Base-by-base conservation (phyloP, 345 rosid species). In the Arabis alpina region DNA sequence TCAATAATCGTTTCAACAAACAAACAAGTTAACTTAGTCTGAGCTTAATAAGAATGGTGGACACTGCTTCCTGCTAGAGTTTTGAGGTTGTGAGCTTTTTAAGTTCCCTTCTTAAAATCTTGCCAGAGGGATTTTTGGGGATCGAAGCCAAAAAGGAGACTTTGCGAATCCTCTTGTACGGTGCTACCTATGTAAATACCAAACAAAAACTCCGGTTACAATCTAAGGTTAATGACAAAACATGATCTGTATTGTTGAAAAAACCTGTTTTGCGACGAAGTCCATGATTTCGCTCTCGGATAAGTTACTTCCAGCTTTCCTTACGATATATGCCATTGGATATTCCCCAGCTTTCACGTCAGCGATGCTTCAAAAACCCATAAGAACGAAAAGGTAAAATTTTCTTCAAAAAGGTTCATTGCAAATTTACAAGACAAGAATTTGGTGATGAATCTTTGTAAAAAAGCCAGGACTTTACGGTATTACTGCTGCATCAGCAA, bases 81-180 rank as follows among this genome's bases (percentile, higher is more conserved):
- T 71, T 71, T 36, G 80, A 76, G 40, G 58, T 79, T 14, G 87
- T 86, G 41, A 85, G 87, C 80, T 84, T 83, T 44, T 82, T 83
- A 54, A 91, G 86, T 77, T 89, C 96, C 75, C 88, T 89, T 80
- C 93, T 80, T 13, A 89, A 82, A 73, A 91, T 88, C 80, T 91
- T 89, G 64, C 96, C 96, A 0, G 93, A 86, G 0, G 87, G 83
- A 75, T 86, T 88, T 84, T 86, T 91, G 10, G 90, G 93, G 43
- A 91, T 76, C 10, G 90, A 82, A 47, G 65, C 77, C n/a, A 88
- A 44, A 74, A 84, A 88, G 4, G 88, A 67, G 19, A 91, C 89
- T 75, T 82, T 81, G 32, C 96, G 80, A n/a, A 91, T 75, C 76
- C 81, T 84, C 82, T 91, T 76, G 47, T 76, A 70, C 4, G 79